Base-by-base conservation (phyloP, 805 yeast genomes). In the Cyberlindnera subsufficiens region DNA sequence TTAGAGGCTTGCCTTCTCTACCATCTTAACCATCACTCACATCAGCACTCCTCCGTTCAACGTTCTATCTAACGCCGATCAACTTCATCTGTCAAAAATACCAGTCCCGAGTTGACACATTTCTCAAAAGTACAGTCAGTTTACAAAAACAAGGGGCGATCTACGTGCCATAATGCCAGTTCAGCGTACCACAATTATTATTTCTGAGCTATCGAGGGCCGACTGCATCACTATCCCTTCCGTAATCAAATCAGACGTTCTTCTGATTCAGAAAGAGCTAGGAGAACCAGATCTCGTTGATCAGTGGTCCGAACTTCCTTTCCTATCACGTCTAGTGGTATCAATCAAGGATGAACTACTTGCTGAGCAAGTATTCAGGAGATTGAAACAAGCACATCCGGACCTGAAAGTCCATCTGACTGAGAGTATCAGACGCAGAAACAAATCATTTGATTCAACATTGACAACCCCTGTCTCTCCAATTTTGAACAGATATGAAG, bases 311-410 rank as follows among this genome's bases (percentile, higher is more conserved):
- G 75, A 63, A 49, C 62, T 59, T 48, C 60, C 55, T 27, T 77
- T 54, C 55, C 62, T 59, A 43, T 68, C 63, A 55, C 74, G 80
- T 50, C 61, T 60, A 49, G 74, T 61, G 51, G 62, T 68, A 14
- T 62, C 65, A 4, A 45, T 67, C n/a, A 54, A 53, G 32, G 51
- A 56, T 32, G 63, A 59, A 34, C 41, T 35, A 5, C 42, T 54
- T 3, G 59, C 72, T 0, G 5, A 17, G 4, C 29, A 48, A 7
- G 52, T 65, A 3, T 58, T 42, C 44, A 36, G 49, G 2, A 45
- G 38, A 27, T 38, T 68, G 35, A 46, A 45, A 31, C 32, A 36
- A 1, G 25, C 37, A 4, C 45, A 59, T 37, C 46, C 54, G 6
- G 45, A 47, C 6, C 45, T 59, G 13, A 60, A 58, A 40, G 42